Evolutionary conservation across 768 basidiomycete species (phyloP), one percentile per base, ranked within the genome.

Genomic region (Thelephora ganbajun): DNA sequence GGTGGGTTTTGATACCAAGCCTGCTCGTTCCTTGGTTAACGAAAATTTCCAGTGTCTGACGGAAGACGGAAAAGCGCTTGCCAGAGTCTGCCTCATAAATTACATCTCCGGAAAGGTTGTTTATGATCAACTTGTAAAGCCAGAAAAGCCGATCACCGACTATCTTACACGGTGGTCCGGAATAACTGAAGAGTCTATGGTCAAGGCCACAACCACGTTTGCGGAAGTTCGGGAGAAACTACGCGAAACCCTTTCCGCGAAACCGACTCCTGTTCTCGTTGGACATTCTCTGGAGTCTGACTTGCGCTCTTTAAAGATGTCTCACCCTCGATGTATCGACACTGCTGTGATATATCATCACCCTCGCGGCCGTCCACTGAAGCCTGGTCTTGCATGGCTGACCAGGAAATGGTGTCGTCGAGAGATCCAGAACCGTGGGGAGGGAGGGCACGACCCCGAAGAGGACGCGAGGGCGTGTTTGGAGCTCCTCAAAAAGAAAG

Each of bases 131-230:
- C 72, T 97, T 12, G 92, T 97, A 50, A 91, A 85, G 59, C 94
- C 94, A 2, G 62, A 73, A 0, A 85, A 85, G 54, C 84, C 86
- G 0, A 79, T 98, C 48, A 65, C 71, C 3, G 93, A 98, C 60
- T 98, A 99, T 60, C 73, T 94, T n/a, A 98, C 94, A 33, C 76
- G 80, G 84, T 98, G 83, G 80, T 97, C 93, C 16, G 94, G 94
- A 2, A 91, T 99, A 52, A 97, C 92, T 0, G 76, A 77, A 9
- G 78, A 78, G 49, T 70, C 75, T 1, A 73, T 98, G 1, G 65
- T 64, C 0, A 63, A 66, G 1, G 80, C 87, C 0, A 92, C 79
- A 0, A 91, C 87, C 0, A 87, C 87, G 0, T 74, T 92, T 12
- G 62, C 77, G 0, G 69, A 90, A 54, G 83, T 94, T 6, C 94